Percentiles rank a stretch among this genome's conserved stretches.
These are phyloP conservation scores for Agarophyton chilense DNA, from an alignment of 23 red algal species.

Conservation along the genomic window DNA sequence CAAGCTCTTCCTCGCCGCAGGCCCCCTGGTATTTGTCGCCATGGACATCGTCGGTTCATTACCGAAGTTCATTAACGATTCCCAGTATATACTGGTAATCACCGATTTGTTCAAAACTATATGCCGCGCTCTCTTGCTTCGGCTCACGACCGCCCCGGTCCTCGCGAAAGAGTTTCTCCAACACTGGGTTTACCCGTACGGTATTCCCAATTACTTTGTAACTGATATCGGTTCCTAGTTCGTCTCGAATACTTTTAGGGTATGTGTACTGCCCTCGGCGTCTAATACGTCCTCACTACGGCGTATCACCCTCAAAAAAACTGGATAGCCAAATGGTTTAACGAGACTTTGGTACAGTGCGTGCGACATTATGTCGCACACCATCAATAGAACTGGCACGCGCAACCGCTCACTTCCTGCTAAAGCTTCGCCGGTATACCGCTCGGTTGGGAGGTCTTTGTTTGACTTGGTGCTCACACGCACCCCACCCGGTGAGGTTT, in stretches of 20 bases:
- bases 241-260: constrained; percentile 15
- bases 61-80: not conserved
- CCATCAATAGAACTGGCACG: constrained; percentile 11
- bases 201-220: not conserved
- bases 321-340: constrained; percentile 18
- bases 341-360: not conserved
- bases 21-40: constrained; percentile 18
- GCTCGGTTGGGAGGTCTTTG: not conserved
- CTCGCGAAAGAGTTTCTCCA: not conserved
- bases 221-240: constrained; percentile 33
- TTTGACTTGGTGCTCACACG: not conserved
- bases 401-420: not conserved
- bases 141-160: not conserved
- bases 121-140: constrained; percentile 1
- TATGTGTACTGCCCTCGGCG: constrained; percentile 7
- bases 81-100: constrained; percentile 36
- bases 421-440: constrained; percentile 14
- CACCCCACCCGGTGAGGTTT: not conserved
- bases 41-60: constrained; percentile 29
- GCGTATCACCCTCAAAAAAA: constrained; percentile 31
- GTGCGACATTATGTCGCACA: constrained; percentile 17
- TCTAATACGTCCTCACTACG: not conserved
- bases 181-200: constrained; percentile 25
- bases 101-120: constrained; percentile 37
- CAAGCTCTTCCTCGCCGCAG: constrained; percentile 29